Evolutionary conservation across 345 rosid genomes (phyloP).

Genomic region (Eucalyptus cladocalyx): DNA sequence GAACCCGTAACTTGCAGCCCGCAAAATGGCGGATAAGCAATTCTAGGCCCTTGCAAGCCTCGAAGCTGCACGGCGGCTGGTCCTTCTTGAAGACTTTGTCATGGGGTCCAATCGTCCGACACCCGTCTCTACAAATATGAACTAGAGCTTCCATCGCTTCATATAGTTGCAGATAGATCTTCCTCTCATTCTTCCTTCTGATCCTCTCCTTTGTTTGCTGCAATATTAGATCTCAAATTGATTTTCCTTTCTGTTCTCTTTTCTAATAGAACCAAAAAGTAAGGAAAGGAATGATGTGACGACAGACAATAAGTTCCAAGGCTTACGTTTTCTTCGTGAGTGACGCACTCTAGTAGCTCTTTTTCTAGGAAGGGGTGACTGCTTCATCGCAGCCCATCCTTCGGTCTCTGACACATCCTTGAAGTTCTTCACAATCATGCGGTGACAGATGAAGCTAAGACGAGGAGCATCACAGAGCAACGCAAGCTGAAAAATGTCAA

Average conservation of each 20-base stretch:
- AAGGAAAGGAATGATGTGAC: neutral
- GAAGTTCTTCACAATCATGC: constrained; percentile 50
- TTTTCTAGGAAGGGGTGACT: constrained; percentile 76
- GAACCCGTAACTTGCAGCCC: constrained; percentile 56
- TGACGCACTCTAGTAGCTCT: constrained; percentile 42
- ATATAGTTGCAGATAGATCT: constrained; percentile 56
- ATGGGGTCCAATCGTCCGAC: constrained; percentile 80
- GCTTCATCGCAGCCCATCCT: constrained; percentile 79
- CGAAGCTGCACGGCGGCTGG: constrained; percentile 43
- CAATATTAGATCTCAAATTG: neutral
- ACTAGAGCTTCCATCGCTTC: constrained; percentile 96
- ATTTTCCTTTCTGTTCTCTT: neutral
- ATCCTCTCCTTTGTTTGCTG: constrained; percentile 46
- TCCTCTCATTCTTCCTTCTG: constrained; percentile 36
- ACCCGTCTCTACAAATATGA: constrained; percentile 88
- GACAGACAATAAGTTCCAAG: neutral
- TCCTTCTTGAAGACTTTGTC: constrained; percentile 49
- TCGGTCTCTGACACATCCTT: constrained; percentile 31
- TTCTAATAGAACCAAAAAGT: neutral
- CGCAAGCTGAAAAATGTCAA: constrained; percentile 78
- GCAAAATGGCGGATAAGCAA: constrained; percentile 74
- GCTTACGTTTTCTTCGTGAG: constrained; percentile 44
- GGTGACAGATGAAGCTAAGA: constrained; percentile 55
- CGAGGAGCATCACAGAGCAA: constrained; percentile 74
- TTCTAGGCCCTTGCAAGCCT: constrained; percentile 80